Conservation (phyloP, 768 basidiomycete species). For the Hygrophorus russula region DNA sequence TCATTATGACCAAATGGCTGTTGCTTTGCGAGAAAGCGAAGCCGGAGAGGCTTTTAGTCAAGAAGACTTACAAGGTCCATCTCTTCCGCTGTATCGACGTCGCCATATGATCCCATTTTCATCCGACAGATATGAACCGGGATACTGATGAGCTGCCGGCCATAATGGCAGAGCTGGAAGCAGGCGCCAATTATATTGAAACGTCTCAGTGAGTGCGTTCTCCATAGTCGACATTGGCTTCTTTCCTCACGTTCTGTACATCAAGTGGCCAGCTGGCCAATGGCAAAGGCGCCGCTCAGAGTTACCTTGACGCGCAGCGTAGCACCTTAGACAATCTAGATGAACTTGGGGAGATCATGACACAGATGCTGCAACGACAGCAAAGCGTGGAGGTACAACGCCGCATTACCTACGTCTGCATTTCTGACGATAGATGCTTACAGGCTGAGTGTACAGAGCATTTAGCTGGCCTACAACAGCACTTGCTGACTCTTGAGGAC, state of each 20-base stretch:
- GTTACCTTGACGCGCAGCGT: constrained; percentile 38
- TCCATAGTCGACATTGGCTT: constrained; percentile 1
- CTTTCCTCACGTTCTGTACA: constrained; percentile 1
- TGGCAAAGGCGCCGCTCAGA: constrained; percentile 30
- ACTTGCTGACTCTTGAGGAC: constrained; percentile 49
- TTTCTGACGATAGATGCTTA: not conserved
- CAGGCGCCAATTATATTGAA: constrained; percentile 40
- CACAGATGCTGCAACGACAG: constrained; percentile 62
- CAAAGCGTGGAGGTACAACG: constrained; percentile 51
- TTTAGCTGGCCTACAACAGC: constrained; percentile 45
- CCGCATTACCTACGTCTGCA: not conserved
- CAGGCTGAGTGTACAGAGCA: constrained; percentile 44
- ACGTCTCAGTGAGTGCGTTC: constrained; percentile 38
- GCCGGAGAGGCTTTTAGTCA: constrained; percentile 56
- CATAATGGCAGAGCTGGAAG: constrained; percentile 66
- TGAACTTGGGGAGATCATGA: constrained; percentile 70
- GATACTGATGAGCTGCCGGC: constrained; percentile 70
- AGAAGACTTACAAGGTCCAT: constrained; percentile 56
- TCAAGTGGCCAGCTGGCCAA: constrained; percentile 39
- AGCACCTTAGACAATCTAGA: constrained; percentile 55
- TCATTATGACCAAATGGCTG: constrained; percentile 72
- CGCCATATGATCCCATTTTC: not conserved
- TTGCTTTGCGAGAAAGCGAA: constrained; percentile 55
- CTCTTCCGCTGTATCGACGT: not conserved
- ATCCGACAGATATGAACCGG: constrained; percentile 61